A percentile compares a stretch with the other conserved stretches of the same genome.
These are phyloP conservation scores for Aspergillus sp. DNA, from an alignment of 2,329 filamentous ascomycete species.

Conservation along the genomic window DNA sequence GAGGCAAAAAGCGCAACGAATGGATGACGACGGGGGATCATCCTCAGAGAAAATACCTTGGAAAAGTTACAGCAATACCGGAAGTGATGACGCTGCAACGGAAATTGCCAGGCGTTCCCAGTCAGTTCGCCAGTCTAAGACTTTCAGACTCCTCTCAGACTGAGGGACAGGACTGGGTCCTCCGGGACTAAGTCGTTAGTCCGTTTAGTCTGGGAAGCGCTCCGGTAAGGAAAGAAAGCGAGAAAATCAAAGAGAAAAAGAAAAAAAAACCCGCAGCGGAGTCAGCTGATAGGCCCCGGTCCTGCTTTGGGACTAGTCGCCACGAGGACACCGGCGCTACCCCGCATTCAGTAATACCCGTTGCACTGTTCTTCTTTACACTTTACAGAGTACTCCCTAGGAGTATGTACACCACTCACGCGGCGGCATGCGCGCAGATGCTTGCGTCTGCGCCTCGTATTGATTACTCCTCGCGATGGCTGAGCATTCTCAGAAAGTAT, in stretches of 20 bases:
- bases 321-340: conserved; percentile 16
- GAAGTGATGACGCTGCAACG: neutral
- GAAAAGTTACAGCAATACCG: neutral
- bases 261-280: conserved; percentile 17
- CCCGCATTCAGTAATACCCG: conserved; percentile 22
- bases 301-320: conserved; percentile 12
- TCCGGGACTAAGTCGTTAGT: no score
- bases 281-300: conserved; percentile 21
- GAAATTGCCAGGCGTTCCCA: neutral
- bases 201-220: no score
- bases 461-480: no score
- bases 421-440: no score
- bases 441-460: no score
- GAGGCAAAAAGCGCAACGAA: neutral
- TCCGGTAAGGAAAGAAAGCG: no score
- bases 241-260: neutral
- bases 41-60: neutral
- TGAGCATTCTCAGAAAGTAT: no score
- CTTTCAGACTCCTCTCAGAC: no score
- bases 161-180: neutral
- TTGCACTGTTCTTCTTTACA: no score
- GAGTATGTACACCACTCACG: neutral
- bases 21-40: neutral
- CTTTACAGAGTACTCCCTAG: neutral
- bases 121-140: no score